Conservation (phyloP, 768 basidiomycete genomes). For the Auricularia heimuer region DNA sequence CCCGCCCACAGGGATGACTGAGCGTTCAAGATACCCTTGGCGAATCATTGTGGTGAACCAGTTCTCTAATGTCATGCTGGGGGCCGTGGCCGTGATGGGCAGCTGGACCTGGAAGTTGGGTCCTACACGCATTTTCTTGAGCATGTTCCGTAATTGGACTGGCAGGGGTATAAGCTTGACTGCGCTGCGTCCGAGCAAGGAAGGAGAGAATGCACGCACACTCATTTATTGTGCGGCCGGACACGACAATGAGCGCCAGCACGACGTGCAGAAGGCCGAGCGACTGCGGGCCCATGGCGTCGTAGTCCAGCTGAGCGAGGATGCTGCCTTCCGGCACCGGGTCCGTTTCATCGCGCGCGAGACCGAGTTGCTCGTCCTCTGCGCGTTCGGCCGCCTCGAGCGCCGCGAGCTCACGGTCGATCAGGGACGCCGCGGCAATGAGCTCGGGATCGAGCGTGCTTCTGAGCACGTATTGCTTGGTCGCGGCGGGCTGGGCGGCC, state of each 20-base stretch:
- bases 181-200: background rate
- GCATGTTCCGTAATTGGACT: constrained; percentile 65
- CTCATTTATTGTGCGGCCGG: constrained; percentile 64
- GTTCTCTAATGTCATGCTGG: constrained; percentile 46
- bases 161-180: background rate
- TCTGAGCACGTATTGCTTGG: constrained; percentile 78
- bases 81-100: constrained; percentile 40
- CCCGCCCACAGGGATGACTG: background rate
- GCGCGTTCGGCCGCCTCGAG: constrained; percentile 35
- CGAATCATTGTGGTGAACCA: constrained; percentile 55
- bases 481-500: constrained; percentile 33
- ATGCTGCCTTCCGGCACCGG: constrained; percentile 53
- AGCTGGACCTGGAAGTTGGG: constrained; percentile 40
- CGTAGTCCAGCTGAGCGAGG: constrained; percentile 58
- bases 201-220: constrained; percentile 35
- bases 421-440: constrained; percentile 48
- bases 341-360: constrained; percentile 25
- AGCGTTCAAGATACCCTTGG: constrained; percentile 72
- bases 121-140: constrained; percentile 61
- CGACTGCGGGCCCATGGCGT: constrained; percentile 45
- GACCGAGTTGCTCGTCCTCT: constrained; percentile 41
- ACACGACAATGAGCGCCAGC: constrained; percentile 75
- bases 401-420: constrained; percentile 28
- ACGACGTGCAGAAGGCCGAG: constrained; percentile 74
- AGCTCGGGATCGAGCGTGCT: constrained; percentile 55